phyloP scores from a whole-genome alignment of 75 land plant genomes.

The Larix kaempferi region DNA sequence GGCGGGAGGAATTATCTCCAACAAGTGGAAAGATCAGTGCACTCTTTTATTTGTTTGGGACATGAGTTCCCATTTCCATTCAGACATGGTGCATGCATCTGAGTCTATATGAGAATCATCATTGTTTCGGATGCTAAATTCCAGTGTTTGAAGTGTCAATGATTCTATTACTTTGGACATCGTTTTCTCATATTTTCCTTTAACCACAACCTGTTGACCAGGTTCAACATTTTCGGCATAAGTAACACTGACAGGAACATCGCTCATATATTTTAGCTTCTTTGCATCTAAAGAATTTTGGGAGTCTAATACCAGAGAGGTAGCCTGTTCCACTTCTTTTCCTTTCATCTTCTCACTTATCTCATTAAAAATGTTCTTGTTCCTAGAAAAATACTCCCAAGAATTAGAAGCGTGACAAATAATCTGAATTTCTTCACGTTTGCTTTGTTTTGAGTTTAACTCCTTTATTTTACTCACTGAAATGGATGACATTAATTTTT shows the following conservation, averaged over 20 bases:
- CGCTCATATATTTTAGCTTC: background rate
- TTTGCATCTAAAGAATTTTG: background rate
- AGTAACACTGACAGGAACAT: background rate
- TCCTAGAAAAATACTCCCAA: background rate
- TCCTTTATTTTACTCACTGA: too few species aligned
- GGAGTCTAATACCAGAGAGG: background rate
- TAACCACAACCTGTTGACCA: background rate
- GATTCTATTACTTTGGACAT: background rate
- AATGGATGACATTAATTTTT: background rate
- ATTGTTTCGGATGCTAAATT: background rate
- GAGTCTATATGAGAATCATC: background rate
- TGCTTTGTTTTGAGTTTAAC: too few species aligned
- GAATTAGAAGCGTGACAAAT: too few species aligned
- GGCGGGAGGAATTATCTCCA: too few species aligned
- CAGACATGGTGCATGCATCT: background rate
- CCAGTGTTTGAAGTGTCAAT: constrained; percentile 2
- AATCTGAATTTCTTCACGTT: too few species aligned
- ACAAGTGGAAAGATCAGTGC: background rate
- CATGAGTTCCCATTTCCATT: background rate
- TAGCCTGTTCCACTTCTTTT: too few species aligned
- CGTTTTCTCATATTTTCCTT: background rate
- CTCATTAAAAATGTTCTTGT: background rate
- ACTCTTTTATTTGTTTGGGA: background rate
- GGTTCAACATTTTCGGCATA: background rate
- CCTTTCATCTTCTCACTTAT: background rate